These are phyloP conservation scores for Pseudogymnoascus sp. DNA, from an alignment of 2,329 filamentous ascomycete species.

Conservation along the genomic window DNA sequence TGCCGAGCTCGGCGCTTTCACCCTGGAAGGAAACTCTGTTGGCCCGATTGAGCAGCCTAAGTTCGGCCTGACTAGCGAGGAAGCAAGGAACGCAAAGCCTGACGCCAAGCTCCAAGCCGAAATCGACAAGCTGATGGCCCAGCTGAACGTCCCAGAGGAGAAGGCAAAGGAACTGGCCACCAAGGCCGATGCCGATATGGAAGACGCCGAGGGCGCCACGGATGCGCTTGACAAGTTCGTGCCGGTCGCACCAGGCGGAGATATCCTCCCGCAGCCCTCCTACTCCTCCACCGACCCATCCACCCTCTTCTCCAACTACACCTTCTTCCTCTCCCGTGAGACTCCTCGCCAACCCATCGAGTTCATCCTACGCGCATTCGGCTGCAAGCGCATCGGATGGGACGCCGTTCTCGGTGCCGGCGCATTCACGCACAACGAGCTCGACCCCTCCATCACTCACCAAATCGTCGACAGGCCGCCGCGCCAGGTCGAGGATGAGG, in stretches of 20 bases:
- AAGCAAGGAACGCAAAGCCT: slow-evolving; percentile 38
- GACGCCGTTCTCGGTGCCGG: slow-evolving; percentile 84
- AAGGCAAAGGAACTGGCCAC: slow-evolving; percentile 35
- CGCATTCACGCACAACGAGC: slow-evolving; percentile 83
- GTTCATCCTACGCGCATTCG: slow-evolving; percentile 87
- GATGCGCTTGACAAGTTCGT: slow-evolving; percentile 86
- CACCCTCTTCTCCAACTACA: slow-evolving; percentile 78
- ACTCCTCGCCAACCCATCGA: slow-evolving; percentile 84
- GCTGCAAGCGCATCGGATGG: slow-evolving; percentile 94
- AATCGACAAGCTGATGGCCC: slow-evolving; percentile 60
- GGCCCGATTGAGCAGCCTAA: slow-evolving; percentile 44
- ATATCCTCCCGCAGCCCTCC: slow-evolving; percentile 73
- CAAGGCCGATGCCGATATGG: slow-evolving; percentile 32
- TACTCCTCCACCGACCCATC: slow-evolving; percentile 57
- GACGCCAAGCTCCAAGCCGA: slow-evolving; percentile 56
- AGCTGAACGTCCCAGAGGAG: slow-evolving; percentile 50
- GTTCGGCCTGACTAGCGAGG: slow-evolving; percentile 44
- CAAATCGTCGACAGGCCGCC: slow-evolving; percentile 90
- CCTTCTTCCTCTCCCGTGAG: slow-evolving; percentile 88
- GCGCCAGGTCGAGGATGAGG: slow-evolving; percentile 51
- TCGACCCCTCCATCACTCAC: slow-evolving; percentile 84
- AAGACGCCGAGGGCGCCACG: slow-evolving; percentile 39
- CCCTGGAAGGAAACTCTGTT: slow-evolving; percentile 67
- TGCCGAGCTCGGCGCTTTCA: slow-evolving; percentile 85
- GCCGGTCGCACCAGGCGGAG: slow-evolving; percentile 72